A percentile compares a stretch with the other conserved stretches of the same genome.
Evolutionary conservation across 2,329 filamentous ascomycete species (phyloP).

Genomic region (Ciborinia camelliae): DNA sequence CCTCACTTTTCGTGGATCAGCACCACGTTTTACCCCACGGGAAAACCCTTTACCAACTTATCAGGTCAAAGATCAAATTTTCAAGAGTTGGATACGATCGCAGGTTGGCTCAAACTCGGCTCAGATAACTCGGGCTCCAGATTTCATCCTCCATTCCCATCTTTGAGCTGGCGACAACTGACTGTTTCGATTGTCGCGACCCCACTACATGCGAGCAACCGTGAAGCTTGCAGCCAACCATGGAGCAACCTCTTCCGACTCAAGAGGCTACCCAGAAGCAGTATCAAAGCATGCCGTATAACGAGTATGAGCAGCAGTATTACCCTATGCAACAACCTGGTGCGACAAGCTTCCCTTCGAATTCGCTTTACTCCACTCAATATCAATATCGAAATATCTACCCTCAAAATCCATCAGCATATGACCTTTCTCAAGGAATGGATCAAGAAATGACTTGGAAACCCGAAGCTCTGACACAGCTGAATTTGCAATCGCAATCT

Average conservation of each 20-base stretch:
- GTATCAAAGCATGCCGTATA: background rate
- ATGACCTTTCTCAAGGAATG: background rate
- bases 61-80: background rate
- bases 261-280: slow-evolving; percentile 5
- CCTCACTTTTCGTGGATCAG: background rate
- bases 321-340: slow-evolving; percentile 3
- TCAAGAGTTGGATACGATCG: background rate
- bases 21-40: background rate
- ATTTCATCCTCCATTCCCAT: no score
- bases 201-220: background rate
- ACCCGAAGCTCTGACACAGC: background rate
- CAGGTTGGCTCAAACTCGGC: background rate
- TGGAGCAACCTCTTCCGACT: background rate
- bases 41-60: background rate
- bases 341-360: background rate
- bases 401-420: background rate
- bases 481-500: slow-evolving; percentile 1
- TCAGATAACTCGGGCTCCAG: no score
- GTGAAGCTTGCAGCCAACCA: slow-evolving; percentile 7
- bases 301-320: slow-evolving; percentile 9
- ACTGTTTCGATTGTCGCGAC: background rate
- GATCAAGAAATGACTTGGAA: background rate
- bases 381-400: background rate
- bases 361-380: background rate
- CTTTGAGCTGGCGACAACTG: background rate